Evolutionary conservation across 257 asterid genomes (phyloP), one percentile per base, ranked within the genome.

Genomic region (Rubia yunnanensis): DNA sequence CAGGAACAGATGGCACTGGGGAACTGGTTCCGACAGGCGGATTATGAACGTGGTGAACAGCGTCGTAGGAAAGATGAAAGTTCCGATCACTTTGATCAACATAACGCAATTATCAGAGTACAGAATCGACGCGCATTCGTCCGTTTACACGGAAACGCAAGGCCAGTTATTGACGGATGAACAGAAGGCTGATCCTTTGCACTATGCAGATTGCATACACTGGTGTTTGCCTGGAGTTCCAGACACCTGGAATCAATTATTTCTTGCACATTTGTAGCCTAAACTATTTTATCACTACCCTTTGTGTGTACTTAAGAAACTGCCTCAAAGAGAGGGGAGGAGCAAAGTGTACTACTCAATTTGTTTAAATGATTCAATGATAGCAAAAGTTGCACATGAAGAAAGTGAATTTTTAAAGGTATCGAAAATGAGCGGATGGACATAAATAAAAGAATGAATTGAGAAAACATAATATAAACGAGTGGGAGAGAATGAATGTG

Each of bases 151-250:
- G 0, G 96, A 91, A 66, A 11, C 74, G 49, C 85, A 78, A 34
- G 98, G 96, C 28, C 77, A 85, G 65, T 41, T 85, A 74, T 60
- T 91, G 79, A 86, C 78, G 3, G 83, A 85, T 0, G 83, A 87
- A 10, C 88, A 91, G 38, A 82, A 73, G 85, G 85, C 75, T 0
- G 91, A 88, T 71, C 98, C 95, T 0, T 48, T 78, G 46, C 85
- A 82, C 44, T 75, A 56, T 74, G 94, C 96, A 23, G 98, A 91
- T 73, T 91, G 98, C 71, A 80, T 91, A 77, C 96, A 91, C 59
- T 91, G 95, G 95, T 91, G 96, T 68, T 66, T 91, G 79, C 96
- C 98, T 0, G 95, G 96, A 56, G 84, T 88, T 73, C 98, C 96
- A 11, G 98, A 91, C 71, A 84, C 95, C 0, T 91, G 95, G 94